Conservation (phyloP, 2,329 filamentous ascomycete species). For the Claviceps sp. region DNA sequence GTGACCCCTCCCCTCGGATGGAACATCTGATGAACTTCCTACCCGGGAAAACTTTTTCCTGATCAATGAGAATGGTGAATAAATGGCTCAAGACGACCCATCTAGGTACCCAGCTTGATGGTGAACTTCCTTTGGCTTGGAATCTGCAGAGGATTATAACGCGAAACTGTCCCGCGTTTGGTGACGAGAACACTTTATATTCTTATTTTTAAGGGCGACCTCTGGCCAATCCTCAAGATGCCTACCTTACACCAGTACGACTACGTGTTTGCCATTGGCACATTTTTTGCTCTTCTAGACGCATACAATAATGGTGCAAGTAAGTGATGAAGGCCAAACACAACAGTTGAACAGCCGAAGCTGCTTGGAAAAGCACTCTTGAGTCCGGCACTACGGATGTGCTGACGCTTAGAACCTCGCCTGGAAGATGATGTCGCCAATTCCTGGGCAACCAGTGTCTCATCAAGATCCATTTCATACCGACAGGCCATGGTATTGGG, state of each 20-base stretch:
- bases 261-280: constrained; percentile 65
- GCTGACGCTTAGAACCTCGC: too few relatives aligned
- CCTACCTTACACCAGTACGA: constrained; percentile 4
- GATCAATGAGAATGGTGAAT: background rate
- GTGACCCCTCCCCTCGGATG: too few relatives aligned
- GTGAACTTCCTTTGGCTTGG: too few relatives aligned
- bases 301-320: constrained; percentile 70
- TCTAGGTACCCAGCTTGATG: background rate
- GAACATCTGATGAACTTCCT: too few relatives aligned
- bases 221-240: background rate
- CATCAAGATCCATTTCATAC: constrained; percentile 63
- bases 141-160: too few relatives aligned
- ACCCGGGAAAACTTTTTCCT: too few relatives aligned
- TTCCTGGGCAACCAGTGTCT: constrained; percentile 65
- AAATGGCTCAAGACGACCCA: background rate
- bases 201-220: too few relatives aligned
- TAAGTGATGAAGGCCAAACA: constrained; percentile 27
- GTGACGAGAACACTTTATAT: too few relatives aligned
- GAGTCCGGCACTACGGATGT: too few relatives aligned
- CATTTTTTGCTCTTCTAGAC: constrained; percentile 61
- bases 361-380: too few relatives aligned
- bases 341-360: too few relatives aligned
- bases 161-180: too few relatives aligned
- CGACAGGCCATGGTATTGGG: constrained; percentile 52
- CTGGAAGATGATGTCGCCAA: constrained; percentile 69